Evolutionary conservation across 1,139 yeast genomes (phyloP).

Genomic region (Lodderomyces margitis): DNA sequence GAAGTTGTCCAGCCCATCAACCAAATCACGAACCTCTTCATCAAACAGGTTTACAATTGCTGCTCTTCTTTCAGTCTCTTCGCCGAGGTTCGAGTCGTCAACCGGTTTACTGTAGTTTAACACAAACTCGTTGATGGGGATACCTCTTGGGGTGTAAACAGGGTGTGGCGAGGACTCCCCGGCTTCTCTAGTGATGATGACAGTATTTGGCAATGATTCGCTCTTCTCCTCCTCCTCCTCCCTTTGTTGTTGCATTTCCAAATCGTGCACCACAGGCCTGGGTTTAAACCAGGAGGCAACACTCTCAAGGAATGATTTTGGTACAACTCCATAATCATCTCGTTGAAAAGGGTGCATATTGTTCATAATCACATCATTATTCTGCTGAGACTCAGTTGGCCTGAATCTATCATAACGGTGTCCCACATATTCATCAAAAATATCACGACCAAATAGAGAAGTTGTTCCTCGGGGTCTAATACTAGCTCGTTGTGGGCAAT

Average conservation of each 20-base stretch:
- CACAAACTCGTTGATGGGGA: conserved; percentile 24
- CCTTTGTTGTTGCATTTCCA: conserved; percentile 7
- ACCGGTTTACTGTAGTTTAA: conserved; percentile 17
- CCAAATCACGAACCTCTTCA: conserved; percentile 17
- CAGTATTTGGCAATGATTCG: conserved; percentile 4
- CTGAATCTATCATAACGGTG: conserved; percentile 52
- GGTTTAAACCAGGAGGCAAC: conserved; percentile 11
- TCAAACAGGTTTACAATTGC: conserved; percentile 19
- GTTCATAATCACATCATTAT: conserved; percentile 29
- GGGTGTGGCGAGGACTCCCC: conserved; percentile 12
- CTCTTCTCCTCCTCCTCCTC: conserved; percentile 4
- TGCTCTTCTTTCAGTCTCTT: conserved; percentile 12
- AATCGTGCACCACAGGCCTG: conserved; percentile 13
- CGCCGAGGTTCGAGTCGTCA: conserved; percentile 7
- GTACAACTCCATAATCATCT: conserved; percentile 12
- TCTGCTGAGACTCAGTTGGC: conserved; percentile 46
- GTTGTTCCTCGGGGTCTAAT: conserved; percentile 10
- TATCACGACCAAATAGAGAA: conserved; percentile 23
- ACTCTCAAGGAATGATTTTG: conserved; percentile 2
- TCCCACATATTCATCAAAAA: conserved; percentile 46
- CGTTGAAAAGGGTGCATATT: conserved; percentile 44
- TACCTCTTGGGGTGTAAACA: conserved; percentile 25
- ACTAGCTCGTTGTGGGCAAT: conserved; percentile 4
- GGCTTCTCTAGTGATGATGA: conserved; percentile 8
- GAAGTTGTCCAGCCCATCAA: conserved; percentile 17